phyloP scores from a whole-genome alignment of 2,329 filamentous ascomycete genomes.

The Nemania abortiva region DNA sequence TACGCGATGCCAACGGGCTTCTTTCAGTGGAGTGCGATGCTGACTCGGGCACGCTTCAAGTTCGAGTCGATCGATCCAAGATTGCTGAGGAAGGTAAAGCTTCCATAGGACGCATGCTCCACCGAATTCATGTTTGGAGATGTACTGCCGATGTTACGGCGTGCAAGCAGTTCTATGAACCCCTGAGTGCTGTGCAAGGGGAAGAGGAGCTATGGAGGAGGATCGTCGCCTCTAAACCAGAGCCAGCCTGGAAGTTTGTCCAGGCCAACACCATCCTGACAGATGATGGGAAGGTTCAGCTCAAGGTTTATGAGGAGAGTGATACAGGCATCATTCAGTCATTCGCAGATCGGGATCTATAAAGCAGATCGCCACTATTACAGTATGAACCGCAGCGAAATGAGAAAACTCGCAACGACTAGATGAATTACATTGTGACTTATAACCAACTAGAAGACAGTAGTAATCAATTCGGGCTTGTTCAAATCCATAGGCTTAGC shows the following conservation, averaged over 20 bases:
- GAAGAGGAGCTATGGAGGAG: conserved; percentile 64
- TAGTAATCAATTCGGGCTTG: too few species aligned
- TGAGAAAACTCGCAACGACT: too few species aligned
- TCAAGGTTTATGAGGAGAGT: background rate
- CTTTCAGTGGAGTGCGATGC: background rate
- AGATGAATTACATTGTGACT: too few species aligned
- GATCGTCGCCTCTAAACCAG: conserved; percentile 64
- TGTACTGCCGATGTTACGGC: conserved; percentile 68
- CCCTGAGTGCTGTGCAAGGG: conserved; percentile 64
- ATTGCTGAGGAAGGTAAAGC: conserved; percentile 65
- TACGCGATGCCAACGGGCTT: background rate
- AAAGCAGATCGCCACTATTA: background rate
- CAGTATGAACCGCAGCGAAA: too few species aligned
- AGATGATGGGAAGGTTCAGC: background rate
- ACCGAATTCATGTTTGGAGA: conserved; percentile 68
- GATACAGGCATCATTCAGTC: background rate
- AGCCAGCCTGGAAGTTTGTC: conserved; percentile 68
- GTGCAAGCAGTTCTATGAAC: conserved; percentile 68
- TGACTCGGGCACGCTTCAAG: background rate
- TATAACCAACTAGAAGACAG: too few species aligned
- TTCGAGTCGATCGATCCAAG: conserved; percentile 61
- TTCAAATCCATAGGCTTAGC: too few species aligned
- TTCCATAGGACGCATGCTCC: conserved; percentile 65
- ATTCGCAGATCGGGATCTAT: background rate
- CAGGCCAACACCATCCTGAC: conserved; percentile 64